Evolutionary conservation across 306 rosid genomes (phyloP).

Genomic region (Benincasa hispida): DNA sequence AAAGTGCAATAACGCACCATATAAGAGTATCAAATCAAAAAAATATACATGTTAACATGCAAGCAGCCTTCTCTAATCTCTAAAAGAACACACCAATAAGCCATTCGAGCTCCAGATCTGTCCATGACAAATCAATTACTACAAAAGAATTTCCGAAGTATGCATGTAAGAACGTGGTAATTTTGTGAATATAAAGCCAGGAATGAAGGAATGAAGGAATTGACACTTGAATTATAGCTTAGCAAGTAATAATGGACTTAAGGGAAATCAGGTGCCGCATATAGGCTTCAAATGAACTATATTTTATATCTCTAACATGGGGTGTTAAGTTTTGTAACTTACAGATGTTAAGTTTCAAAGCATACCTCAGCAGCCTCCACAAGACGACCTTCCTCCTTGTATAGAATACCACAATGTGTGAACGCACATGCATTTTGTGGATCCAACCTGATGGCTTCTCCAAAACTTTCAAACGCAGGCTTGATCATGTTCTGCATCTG

Average conservation of each 20-base stretch:
- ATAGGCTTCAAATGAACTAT: constrained; percentile 1
- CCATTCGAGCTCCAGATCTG: not conserved
- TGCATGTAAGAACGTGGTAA: not conserved
- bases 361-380: constrained; percentile 95
- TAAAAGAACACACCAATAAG: not conserved
- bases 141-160: not conserved
- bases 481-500: constrained; percentile 90
- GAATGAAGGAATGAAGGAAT: not conserved
- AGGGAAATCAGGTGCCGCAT: not conserved
- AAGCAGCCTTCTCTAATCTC: not conserved
- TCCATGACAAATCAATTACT: not conserved
- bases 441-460: constrained; percentile 70
- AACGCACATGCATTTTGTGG: constrained; percentile 80
- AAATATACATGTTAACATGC: not conserved
- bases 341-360: not conserved
- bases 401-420: constrained; percentile 82
- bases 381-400: constrained; percentile 88
- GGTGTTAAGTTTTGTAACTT: not conserved
- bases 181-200: not conserved
- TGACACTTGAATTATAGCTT: not conserved
- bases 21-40: not conserved
- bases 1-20: not conserved
- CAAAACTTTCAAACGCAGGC: constrained; percentile 71
- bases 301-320: not conserved
- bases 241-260: not conserved